phyloP scores from a whole-genome alignment of 805 yeast species.

The Jamesozyma jinghongensis region DNA sequence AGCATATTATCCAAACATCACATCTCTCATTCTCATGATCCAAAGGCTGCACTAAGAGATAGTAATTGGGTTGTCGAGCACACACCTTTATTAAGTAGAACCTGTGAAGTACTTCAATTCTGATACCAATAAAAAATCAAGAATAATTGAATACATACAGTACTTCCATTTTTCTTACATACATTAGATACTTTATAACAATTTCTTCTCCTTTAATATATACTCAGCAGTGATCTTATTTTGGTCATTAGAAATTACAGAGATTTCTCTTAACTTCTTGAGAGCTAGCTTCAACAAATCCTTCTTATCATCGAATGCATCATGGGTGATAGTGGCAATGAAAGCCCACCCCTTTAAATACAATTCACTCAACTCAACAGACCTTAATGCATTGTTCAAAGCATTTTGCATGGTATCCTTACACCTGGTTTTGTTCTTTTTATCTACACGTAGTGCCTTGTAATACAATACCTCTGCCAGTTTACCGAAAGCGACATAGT shows the following conservation, averaged over 20 bases:
- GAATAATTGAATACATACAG: neutral
- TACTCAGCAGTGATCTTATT: conserved; percentile 35
- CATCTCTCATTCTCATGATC: conserved; percentile 59
- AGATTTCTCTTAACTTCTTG: conserved; percentile 31
- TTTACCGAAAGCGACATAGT: conserved; percentile 26
- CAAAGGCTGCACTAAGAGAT: conserved; percentile 63
- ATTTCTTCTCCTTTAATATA: conserved; percentile 7
- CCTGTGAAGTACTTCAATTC: conserved; percentile 27
- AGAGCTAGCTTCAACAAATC: conserved; percentile 32
- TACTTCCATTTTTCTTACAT: neutral
- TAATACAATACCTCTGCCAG: conserved; percentile 21
- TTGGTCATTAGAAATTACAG: conserved; percentile 20
- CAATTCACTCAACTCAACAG: conserved; percentile 67
- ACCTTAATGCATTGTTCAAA: conserved; percentile 48
- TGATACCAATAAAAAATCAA: conserved; percentile 1
- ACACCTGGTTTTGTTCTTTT: conserved; percentile 4
- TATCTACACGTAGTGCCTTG: conserved; percentile 10
- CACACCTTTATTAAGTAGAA: conserved; percentile 38
- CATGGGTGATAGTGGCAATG: conserved; percentile 33
- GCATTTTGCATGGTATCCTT: conserved; percentile 14
- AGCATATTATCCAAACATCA: conserved; percentile 37
- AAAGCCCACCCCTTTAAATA: conserved; percentile 73
- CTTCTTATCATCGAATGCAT: conserved; percentile 21
- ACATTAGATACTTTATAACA: neutral
- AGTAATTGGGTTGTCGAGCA: conserved; percentile 74